These are phyloP conservation scores for Aspergillus aculeatus DNA, from an alignment of 2,329 filamentous ascomycete genomes.

Conservation along the genomic window DNA sequence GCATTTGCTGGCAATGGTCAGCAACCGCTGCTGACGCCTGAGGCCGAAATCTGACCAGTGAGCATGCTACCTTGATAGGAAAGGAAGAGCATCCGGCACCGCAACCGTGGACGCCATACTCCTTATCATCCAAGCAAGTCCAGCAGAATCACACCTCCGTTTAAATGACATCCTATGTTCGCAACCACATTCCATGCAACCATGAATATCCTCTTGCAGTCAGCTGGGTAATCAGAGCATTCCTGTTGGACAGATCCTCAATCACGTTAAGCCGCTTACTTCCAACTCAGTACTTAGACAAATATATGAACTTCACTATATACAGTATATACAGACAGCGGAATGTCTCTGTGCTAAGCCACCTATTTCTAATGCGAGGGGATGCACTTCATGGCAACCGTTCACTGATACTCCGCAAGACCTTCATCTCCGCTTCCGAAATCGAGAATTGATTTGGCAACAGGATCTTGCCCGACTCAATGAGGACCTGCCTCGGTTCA, in stretches of 20 bases:
- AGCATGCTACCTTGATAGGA: too few species aligned
- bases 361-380: not conserved
- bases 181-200: too few species aligned
- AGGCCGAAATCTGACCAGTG: not conserved
- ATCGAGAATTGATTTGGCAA: constrained; percentile 37
- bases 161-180: too few species aligned
- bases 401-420: constrained; percentile 34
- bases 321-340: not conserved
- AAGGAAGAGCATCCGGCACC: too few species aligned
- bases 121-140: too few species aligned
- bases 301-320: not conserved
- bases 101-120: too few species aligned
- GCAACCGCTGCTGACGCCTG: not conserved
- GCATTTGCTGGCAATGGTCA: constrained; percentile 4
- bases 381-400: constrained; percentile 26
- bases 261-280: too few species aligned
- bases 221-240: too few species aligned
- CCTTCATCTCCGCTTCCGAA: constrained; percentile 31
- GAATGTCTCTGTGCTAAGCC: not conserved
- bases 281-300: too few species aligned
- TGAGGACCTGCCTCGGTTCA: constrained; percentile 27
- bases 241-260: too few species aligned
- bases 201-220: too few species aligned
- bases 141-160: too few species aligned
- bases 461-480: constrained; percentile 30